Evolutionary conservation across 108 stramenopile genomes (phyloP), one percentile per base, ranked within the genome.

Genomic region (Ochromonas danica): DNA sequence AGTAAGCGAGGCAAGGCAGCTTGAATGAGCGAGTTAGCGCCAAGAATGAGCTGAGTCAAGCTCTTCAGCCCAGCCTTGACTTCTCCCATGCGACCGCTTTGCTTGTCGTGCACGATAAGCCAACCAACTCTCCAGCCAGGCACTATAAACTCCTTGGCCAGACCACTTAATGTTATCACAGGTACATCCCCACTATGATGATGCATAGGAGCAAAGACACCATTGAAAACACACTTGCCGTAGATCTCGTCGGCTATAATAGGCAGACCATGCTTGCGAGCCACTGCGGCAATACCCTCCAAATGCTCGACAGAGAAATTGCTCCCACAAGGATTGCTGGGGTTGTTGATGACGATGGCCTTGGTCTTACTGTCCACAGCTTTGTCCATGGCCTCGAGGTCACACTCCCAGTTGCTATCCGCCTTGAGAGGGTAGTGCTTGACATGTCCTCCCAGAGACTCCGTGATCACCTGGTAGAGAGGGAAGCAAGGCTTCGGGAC

Each of bases 171-270:
- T 0, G 93, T 89, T 42, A 97, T 86, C 1, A 97, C 85, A 0
- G 96, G 96, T 22, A 94, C 94, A 27, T 62, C 78, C 25, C 77
- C 78, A 1, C 91, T 86, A 25, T 95, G 79, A 33, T 80, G 41
- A 1, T 92, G 92, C 86, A 95, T 82, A 35, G 92, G 91, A 79
- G 83, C 67, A 78, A 93, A 97, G 60, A 81, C 81, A 0, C 82
- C 81, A 1, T 79, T 85, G 79, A 94, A 93, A 3, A 87, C 89
- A 82, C 95, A 81, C 71, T 90, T 89, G 36, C 96, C 94, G 79
- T 97, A 97, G 41, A 97, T 91, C 82, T 97, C 96, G 87, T 97
- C 96, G 1, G 93, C 84, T 40, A 97, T 84, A 1, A 94, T 91
- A 3, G 91, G 91, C 10, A 95, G 2, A 1, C 79, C 83, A 83